A percentile compares a stretch with the other conserved stretches of the same genome.
phyloP scores from a whole-genome alignment of 495 filamentous ascomycete species.

The Baudoinia panamericana region DNA sequence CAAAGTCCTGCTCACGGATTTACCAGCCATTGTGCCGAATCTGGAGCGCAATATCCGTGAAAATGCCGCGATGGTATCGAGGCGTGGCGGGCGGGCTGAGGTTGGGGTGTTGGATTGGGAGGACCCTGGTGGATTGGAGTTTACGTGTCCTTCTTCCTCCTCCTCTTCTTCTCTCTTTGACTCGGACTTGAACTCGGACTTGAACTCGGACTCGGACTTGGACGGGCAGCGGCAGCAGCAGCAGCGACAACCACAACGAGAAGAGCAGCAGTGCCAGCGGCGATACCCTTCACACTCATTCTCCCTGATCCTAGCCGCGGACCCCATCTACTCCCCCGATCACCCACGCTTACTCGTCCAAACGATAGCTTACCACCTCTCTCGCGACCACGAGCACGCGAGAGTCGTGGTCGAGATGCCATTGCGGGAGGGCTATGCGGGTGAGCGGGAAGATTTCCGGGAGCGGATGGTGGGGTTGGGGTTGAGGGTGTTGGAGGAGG shows the following conservation, averaged over 20 bases:
- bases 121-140: constrained; percentile 21
- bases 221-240: no score
- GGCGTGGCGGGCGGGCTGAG: constrained; percentile 25
- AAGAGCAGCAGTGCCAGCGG: not conserved
- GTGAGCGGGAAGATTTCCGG: constrained; percentile 42
- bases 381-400: constrained; percentile 31
- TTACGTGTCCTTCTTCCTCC: not conserved
- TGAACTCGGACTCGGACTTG: not conserved
- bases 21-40: constrained; percentile 57
- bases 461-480: constrained; percentile 40
- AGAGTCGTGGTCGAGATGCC: constrained; percentile 54
- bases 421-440: constrained; percentile 43
- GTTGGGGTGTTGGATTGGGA: constrained; percentile 59
- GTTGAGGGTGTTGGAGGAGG: constrained; percentile 42
- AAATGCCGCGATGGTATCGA: constrained; percentile 45
- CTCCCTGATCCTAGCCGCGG: constrained; percentile 53
- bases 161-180: not conserved
- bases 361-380: constrained; percentile 44
- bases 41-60: constrained; percentile 44
- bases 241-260: not conserved
- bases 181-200: constrained; percentile 10
- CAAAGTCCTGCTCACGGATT: constrained; percentile 48
- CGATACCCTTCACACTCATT: constrained; percentile 32
- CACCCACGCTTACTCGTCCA: constrained; percentile 51
- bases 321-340: constrained; percentile 54